Conservation (phyloP, 208 protist species). For the Eutreptiella sp. region DNA sequence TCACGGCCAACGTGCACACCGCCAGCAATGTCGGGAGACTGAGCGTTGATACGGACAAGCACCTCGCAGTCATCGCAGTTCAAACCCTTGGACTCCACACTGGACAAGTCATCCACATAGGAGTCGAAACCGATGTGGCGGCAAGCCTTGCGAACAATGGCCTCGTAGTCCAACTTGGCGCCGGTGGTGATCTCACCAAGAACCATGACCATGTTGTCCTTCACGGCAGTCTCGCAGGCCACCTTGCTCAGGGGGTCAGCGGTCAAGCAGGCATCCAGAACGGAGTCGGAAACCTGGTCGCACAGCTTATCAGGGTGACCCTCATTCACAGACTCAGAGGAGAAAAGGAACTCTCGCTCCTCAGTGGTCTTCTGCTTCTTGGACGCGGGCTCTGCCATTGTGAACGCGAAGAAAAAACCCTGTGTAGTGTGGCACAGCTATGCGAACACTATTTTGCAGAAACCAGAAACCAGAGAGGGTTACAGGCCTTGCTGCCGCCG, state of each 20-base stretch:
- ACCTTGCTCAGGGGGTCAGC: conserved; percentile 95
- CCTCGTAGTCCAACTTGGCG: conserved; percentile 93
- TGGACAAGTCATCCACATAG: too few relatives aligned
- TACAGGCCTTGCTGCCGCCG: too few relatives aligned
- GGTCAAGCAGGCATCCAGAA: conserved; percentile 97
- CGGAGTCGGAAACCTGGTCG: conserved; percentile 98
- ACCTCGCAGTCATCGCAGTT: conserved; percentile 98
- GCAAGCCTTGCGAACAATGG: conserved; percentile 90
- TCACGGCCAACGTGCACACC: conserved; percentile 87
- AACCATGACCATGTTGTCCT: conserved; percentile 98
- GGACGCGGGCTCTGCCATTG: too few relatives aligned
- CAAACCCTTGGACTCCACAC: conserved; percentile 82
- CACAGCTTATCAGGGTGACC: conserved; percentile 99
- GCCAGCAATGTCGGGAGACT: conserved; percentile 98
- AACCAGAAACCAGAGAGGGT: too few relatives aligned
- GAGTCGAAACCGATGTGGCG: conserved; percentile 97
- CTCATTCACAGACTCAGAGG: conserved; percentile 98
- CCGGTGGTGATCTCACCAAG: conserved; percentile 99
- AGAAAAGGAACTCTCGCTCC: conserved; percentile 99
- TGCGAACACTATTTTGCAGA: too few relatives aligned
- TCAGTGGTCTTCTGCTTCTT: too few relatives aligned
- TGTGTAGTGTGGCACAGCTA: too few relatives aligned
- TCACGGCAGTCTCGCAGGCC: conserved; percentile 95
- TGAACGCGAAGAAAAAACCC: too few relatives aligned
- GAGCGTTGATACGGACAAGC: conserved; percentile 92